phyloP scores from a whole-genome alignment of 2,329 filamentous ascomycete species.

The Aaosphaeria pasadenensis region DNA sequence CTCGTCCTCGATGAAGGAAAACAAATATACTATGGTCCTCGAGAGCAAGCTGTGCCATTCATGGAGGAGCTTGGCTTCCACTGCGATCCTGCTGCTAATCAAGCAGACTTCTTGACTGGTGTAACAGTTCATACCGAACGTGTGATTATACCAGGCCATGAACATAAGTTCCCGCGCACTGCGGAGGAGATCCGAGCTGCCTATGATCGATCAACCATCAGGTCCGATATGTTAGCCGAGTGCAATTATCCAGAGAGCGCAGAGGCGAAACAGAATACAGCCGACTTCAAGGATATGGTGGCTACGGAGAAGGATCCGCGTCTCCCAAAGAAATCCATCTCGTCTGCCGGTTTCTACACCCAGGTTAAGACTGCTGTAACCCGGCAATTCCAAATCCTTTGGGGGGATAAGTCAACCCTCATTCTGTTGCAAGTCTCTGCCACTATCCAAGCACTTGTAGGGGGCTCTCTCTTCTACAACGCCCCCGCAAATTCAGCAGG shows the following conservation, averaged over 20 bases:
- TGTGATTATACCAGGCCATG: constrained; percentile 25
- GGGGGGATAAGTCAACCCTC: constrained; percentile 60
- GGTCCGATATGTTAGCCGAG: neutral
- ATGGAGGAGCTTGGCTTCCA: constrained; percentile 68
- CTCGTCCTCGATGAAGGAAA: constrained; percentile 69
- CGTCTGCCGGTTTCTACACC: neutral
- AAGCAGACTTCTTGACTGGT: constrained; percentile 69
- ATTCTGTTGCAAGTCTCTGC: constrained; percentile 59
- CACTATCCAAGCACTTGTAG: constrained; percentile 20
- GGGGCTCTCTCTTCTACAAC: constrained; percentile 64
- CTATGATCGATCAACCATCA: neutral
- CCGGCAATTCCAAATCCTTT: constrained; percentile 62
- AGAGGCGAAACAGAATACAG: neutral
- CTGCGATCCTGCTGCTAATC: constrained; percentile 60
- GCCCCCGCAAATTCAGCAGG: constrained; percentile 55
- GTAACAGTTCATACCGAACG: constrained; percentile 51
- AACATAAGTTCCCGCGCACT: neutral
- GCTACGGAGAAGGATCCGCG: neutral
- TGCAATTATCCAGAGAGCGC: neutral
- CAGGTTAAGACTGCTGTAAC: constrained; percentile 54
- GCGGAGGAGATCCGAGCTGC: neutral
- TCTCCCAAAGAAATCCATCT: neutral
- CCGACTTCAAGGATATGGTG: neutral
- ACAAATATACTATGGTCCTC: constrained; percentile 69
- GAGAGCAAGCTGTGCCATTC: constrained; percentile 56